phyloP scores from a whole-genome alignment of 2,329 filamentous ascomycete species.

The Colletotrichum cuscutae region DNA sequence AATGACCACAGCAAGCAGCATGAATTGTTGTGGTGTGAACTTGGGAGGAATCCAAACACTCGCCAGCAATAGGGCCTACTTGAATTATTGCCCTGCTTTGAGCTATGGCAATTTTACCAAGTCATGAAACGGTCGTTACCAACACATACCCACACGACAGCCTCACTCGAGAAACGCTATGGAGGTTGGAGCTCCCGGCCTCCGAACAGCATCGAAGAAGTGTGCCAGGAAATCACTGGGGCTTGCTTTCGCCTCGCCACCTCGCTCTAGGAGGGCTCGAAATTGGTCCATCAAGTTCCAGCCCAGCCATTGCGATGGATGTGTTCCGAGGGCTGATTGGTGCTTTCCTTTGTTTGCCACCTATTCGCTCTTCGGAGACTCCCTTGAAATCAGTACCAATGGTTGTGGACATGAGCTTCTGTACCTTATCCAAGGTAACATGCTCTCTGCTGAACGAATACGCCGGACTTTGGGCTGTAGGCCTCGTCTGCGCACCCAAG shows the following conservation, averaged over 20 bases:
- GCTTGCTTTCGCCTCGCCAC: neutral
- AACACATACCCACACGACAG: neutral
- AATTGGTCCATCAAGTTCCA: neutral
- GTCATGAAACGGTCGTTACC: neutral
- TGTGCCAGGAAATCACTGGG: neutral
- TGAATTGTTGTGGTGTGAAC: neutral
- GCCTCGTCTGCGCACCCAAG: neutral
- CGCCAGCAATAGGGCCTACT: neutral
- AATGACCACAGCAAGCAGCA: neutral
- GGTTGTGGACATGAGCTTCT: neutral
- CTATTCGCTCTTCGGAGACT: neutral
- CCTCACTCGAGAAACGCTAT: neutral
- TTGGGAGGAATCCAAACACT: neutral
- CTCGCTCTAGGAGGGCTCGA: neutral
- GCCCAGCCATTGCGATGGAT: neutral
- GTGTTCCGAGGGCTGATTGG: neutral
- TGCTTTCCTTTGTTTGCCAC: neutral
- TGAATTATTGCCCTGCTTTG: neutral
- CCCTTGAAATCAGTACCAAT: neutral
- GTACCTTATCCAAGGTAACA: neutral
- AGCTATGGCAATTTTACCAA: neutral
- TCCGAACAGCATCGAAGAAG: neutral
- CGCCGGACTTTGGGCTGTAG: neutral
- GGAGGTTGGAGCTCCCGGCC: neutral
- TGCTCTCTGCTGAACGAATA: neutral